phyloP scores from a whole-genome alignment of 257 asterid species.

The Anisodus acutangulus region DNA sequence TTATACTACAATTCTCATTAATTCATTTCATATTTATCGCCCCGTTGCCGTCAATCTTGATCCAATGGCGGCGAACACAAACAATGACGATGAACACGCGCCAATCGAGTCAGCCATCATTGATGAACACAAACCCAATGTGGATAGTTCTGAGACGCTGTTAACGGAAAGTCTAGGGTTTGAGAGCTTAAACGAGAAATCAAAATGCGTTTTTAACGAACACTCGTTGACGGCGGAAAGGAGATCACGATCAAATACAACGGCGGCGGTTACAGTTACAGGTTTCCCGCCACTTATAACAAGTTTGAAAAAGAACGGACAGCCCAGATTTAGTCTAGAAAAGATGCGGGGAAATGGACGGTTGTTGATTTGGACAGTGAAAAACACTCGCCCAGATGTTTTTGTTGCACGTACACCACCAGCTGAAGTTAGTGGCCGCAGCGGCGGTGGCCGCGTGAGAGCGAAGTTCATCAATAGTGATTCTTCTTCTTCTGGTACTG shows the following conservation, averaged over 20 bases:
- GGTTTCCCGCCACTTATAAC: constrained; percentile 34
- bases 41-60: too few relatives aligned
- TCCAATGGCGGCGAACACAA: not conserved
- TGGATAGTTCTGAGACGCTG: constrained; percentile 8
- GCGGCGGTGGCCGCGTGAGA: not conserved
- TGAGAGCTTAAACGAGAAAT: constrained; percentile 31
- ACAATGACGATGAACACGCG: not conserved
- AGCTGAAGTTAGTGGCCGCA: not conserved
- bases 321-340: constrained; percentile 18
- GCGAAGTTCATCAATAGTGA: not conserved
- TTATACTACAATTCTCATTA: too few relatives aligned
- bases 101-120: not conserved
- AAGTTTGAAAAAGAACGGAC: constrained; percentile 29
- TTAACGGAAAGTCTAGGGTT: constrained; percentile 31
- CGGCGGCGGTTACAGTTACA: too few relatives aligned
- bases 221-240: not conserved
- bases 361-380: constrained; percentile 22
- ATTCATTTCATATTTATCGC: not conserved
- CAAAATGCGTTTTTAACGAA: not conserved
- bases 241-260: not conserved
- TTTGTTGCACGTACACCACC: not conserved
- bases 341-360: constrained; percentile 28
- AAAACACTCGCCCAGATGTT: constrained; percentile 12
- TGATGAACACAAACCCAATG: not conserved
- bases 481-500: not conserved